Evolutionary conservation across 805 yeast genomes (phyloP).

Genomic region (Ogataea pini): DNA sequence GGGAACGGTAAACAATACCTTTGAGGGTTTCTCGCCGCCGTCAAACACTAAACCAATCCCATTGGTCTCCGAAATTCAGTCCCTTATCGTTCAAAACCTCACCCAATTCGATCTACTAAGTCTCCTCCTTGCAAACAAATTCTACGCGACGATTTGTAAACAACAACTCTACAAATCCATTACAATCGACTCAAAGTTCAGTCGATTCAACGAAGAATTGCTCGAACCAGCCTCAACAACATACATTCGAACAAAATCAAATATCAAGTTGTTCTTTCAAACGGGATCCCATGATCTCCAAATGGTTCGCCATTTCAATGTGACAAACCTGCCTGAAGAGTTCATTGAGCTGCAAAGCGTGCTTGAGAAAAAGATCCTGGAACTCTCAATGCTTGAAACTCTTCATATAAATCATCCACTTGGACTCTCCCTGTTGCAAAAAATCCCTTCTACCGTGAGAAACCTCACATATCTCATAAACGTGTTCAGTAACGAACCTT

Average conservation of each 20-base stretch:
- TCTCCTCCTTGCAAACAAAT: constrained; percentile 13
- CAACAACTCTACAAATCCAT: constrained; percentile 22
- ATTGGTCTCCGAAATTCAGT: constrained; percentile 26
- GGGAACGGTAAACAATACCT: not conserved
- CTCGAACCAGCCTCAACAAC: constrained; percentile 10
- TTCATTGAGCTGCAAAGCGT: constrained; percentile 30
- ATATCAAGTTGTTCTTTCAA: constrained; percentile 15
- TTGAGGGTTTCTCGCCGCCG: no score
- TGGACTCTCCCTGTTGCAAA: constrained; percentile 13
- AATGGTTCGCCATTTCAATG: constrained; percentile 16
- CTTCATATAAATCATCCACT: constrained; percentile 17
- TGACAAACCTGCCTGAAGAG: constrained; percentile 27
- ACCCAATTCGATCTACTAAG: constrained; percentile 30
- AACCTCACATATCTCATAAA: constrained; percentile 10
- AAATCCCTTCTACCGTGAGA: constrained; percentile 6
- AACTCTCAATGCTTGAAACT: constrained; percentile 3
- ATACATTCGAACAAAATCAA: constrained; percentile 20
- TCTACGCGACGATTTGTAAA: constrained; percentile 11
- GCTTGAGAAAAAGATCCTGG: constrained; percentile 9
- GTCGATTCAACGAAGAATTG: constrained; percentile 31
- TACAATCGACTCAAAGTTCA: constrained; percentile 26
- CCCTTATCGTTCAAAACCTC: constrained; percentile 17
- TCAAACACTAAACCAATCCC: no score
- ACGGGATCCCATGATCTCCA: constrained; percentile 5
- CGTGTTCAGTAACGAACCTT: constrained; percentile 1